Evolutionary conservation across 208 protist species (phyloP), one percentile per base, ranked within the genome.

Genomic region (Crithidia brevicula): DNA sequence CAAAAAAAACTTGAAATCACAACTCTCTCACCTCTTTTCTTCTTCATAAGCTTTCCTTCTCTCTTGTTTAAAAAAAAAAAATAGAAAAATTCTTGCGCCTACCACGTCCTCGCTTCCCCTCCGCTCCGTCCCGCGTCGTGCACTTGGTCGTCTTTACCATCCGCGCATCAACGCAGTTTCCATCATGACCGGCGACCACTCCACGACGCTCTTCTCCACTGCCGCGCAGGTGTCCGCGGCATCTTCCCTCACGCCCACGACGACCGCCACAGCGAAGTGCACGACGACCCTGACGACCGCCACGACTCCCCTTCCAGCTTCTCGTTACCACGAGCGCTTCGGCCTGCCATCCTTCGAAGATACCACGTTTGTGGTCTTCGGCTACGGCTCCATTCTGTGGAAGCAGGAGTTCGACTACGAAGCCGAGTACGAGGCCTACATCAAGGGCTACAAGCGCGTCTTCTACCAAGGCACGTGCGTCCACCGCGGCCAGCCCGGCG

Each of bases 371-470:
- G 66, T 95, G 34, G 56, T 96, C 60, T 96, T 92, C 45, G 91
- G 91, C 15, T 96, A 96, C 49, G 91, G 91, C 46, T 91, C 83
- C 47, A 87, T 96, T 52, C 28, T 93, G 52, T 96, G 87, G 86
- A 96, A 96, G 73, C 83, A 92, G 67, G 80, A 90, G 62, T 96
- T 96, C 65, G 82, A 87, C n/a, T 94, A 81, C 71, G 78, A 72
- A 3, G 71, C 64, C 33, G 63, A 66, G 59, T 88, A 91, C 70
- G 78, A 86, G 27, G 56, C 72, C 6, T 94, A 82, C 79, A 82
- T 92, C 61, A 84, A 78, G 58, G 90, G 87, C 31, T 74, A 74
- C 60, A 67, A 75, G 50, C 85, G 91, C 23, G 75, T 91, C 23
- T 96, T 96, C 66, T 93, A 90, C 61, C 91, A 96, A 61, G 84